These are phyloP conservation scores for Paramarasmius palmivorus DNA, from an alignment of 1,284 basidiomycete species.

Conservation along the genomic window DNA sequence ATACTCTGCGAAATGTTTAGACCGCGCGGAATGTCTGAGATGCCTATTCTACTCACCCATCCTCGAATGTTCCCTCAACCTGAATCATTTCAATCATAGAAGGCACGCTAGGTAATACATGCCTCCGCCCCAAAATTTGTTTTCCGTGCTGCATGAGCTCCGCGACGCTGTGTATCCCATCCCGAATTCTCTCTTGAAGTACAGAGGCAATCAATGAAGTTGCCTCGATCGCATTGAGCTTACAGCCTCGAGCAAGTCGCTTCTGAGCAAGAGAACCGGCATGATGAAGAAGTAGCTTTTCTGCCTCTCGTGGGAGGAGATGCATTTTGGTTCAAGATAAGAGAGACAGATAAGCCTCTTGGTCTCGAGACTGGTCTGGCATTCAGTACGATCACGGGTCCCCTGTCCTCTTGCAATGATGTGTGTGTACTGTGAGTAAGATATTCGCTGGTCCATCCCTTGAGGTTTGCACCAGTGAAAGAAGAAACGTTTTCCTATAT, in stretches of 20 bases:
- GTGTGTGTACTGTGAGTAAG: too few relatives aligned
- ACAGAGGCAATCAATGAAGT: constrained; percentile 89
- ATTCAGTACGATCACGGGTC: too few relatives aligned
- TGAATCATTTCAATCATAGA: constrained; percentile 79
- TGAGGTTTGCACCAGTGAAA: too few relatives aligned
- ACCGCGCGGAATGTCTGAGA: constrained; percentile 4
- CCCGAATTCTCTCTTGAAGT: constrained; percentile 93
- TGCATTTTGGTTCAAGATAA: constrained; percentile 33
- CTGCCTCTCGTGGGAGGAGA: constrained; percentile 50
- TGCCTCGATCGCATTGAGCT: constrained; percentile 87
- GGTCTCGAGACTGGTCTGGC: too few relatives aligned
- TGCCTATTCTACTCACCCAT: constrained; percentile 53
- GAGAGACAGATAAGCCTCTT: background rate
- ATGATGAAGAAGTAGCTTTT: constrained; percentile 56
- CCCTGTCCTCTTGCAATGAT: too few relatives aligned
- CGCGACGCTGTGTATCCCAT: constrained; percentile 87
- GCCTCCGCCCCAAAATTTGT: constrained; percentile 82
- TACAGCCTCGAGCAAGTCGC: constrained; percentile 87
- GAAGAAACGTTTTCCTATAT: too few relatives aligned
- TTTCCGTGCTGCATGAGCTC: constrained; percentile 94
- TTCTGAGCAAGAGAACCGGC: constrained; percentile 91
- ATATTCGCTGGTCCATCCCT: too few relatives aligned
- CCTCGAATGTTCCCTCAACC: constrained; percentile 89
- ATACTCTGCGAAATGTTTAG: constrained; percentile 59
- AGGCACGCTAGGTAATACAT: constrained; percentile 84